These are phyloP conservation scores for Karstenula rhodostoma DNA, from an alignment of 2,329 filamentous ascomycete genomes.

Conservation along the genomic window DNA sequence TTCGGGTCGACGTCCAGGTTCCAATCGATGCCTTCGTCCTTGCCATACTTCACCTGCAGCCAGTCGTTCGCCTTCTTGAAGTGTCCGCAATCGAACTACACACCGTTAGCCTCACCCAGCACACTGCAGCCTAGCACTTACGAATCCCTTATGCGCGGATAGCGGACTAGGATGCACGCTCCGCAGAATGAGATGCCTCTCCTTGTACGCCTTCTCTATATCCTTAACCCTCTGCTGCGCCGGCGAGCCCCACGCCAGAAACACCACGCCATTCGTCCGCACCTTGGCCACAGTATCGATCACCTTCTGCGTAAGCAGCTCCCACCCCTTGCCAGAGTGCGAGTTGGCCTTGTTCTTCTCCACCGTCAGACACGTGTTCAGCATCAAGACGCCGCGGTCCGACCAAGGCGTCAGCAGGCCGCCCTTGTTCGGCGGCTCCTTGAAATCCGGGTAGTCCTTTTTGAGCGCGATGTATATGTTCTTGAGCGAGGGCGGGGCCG, in stretches of 20 bases:
- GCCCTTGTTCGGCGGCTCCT: slow-evolving; percentile 75
- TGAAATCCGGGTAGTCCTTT: slow-evolving; percentile 86
- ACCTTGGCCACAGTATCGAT: slow-evolving; percentile 86
- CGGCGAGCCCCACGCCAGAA: slow-evolving; percentile 90
- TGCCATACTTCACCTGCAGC: slow-evolving; percentile 79
- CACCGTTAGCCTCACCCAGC: slow-evolving; percentile 44
- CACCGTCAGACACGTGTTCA: slow-evolving; percentile 96
- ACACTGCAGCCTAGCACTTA: slow-evolving; percentile 49
- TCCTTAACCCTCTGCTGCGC: slow-evolving; percentile 80
- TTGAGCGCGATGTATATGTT: slow-evolving; percentile 93
- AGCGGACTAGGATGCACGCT: slow-evolving; percentile 94
- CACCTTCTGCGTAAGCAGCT: slow-evolving; percentile 87
- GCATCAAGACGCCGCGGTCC: slow-evolving; percentile 86
- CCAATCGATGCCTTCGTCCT: slow-evolving; percentile 87
- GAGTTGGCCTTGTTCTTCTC: slow-evolving; percentile 87
- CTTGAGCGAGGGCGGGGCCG: slow-evolving; percentile 84
- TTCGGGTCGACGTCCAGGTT: slow-evolving; percentile 63
- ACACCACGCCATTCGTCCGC: slow-evolving; percentile 84
- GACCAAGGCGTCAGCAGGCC: slow-evolving; percentile 94
- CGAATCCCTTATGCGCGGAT: slow-evolving; percentile 81
- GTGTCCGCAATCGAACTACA: slow-evolving; percentile 76
- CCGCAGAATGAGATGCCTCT: slow-evolving; percentile 82
- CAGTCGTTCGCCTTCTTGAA: slow-evolving; percentile 86
- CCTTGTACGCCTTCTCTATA: slow-evolving; percentile 74
- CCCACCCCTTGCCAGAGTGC: slow-evolving; percentile 89